Percentiles rank a stretch among this genome's conserved stretches.
phyloP scores from a whole-genome alignment of 305 asterid genomes.

The Ruellia speciosa region DNA sequence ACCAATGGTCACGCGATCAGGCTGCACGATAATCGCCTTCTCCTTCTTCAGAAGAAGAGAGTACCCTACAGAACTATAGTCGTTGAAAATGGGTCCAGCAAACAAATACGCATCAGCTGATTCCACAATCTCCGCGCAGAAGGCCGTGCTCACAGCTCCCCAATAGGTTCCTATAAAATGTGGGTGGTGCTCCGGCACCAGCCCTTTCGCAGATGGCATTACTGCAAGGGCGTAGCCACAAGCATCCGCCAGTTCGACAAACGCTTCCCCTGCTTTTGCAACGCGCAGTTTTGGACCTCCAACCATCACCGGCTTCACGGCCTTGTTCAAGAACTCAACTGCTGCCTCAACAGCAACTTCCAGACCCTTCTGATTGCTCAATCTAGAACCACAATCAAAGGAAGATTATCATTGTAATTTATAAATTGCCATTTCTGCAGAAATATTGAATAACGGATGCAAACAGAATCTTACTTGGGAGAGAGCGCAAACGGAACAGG shows the following conservation, averaged over 20 bases:
- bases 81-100: constrained; percentile 46
- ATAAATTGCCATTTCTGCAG: background rate
- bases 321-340: constrained; percentile 46
- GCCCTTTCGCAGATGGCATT: constrained; percentile 49
- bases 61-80: constrained; percentile 49
- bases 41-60: constrained; percentile 47
- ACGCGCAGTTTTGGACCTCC: constrained; percentile 59
- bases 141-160: constrained; percentile 46
- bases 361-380: constrained; percentile 39
- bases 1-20: constrained; percentile 46
- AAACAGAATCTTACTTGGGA: constrained; percentile 30
- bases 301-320: constrained; percentile 55
- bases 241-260: constrained; percentile 37
- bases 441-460: no score
- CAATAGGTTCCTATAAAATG: constrained; percentile 50
- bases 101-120: constrained; percentile 48
- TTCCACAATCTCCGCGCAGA: constrained; percentile 45
- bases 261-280: constrained; percentile 40
- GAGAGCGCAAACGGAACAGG: constrained; percentile 56
- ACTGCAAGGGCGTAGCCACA: constrained; percentile 34
- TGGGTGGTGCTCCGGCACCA: constrained; percentile 40
- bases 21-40: constrained; percentile 50
- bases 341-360: constrained; percentile 61
- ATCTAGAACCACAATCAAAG: constrained; percentile 21
- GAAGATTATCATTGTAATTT: no score